Evolutionary conservation across 176 grass and related monocot species (phyloP).

Genomic region (Zea luxurians): DNA sequence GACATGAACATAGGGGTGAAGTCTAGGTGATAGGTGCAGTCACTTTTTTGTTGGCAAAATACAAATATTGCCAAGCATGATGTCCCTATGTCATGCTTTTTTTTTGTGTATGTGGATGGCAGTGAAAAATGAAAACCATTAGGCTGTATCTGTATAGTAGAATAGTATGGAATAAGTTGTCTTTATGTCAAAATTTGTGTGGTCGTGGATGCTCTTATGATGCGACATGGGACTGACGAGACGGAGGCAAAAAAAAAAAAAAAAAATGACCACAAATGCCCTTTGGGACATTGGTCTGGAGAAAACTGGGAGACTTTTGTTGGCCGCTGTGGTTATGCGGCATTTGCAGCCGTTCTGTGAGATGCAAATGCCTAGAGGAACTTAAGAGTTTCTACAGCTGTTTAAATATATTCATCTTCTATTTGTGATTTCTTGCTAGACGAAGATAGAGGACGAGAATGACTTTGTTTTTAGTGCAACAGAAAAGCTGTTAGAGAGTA

Average conservation of each 20-base stretch:
- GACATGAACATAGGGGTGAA: slow-evolving; percentile 6
- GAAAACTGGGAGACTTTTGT: slow-evolving; percentile 23
- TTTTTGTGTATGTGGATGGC: slow-evolving; percentile 9
- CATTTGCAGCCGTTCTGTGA: slow-evolving; percentile 15
- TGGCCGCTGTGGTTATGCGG: slow-evolving; percentile 4
- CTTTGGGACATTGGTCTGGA: slow-evolving; percentile 32
- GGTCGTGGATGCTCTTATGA: slow-evolving; percentile 24
- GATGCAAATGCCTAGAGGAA: not conserved
- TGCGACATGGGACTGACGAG: slow-evolving; percentile 22
- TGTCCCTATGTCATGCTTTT: slow-evolving; percentile 32
- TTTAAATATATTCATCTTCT: too few species aligned
- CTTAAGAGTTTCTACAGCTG: too few species aligned
- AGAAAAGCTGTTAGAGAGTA: too few species aligned
- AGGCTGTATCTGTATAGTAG: slow-evolving; percentile 26
- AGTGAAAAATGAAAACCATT: slow-evolving; percentile 30
- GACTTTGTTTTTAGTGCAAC: too few species aligned
- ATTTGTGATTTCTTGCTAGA: too few species aligned
- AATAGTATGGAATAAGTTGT: slow-evolving; percentile 42
- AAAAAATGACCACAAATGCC: not conserved
- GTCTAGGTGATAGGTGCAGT: slow-evolving; percentile 22
- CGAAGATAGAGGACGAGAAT: too few species aligned
- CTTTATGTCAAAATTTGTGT: slow-evolving; percentile 16
- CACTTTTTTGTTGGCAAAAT: slow-evolving; percentile 46
- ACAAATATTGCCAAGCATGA: slow-evolving; percentile 33
- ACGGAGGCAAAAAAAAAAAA: slow-evolving; percentile 2